These are phyloP conservation scores for Dothidotthia symphoricarpi DNA, from an alignment of 2,329 filamentous ascomycete species.

Conservation along the genomic window DNA sequence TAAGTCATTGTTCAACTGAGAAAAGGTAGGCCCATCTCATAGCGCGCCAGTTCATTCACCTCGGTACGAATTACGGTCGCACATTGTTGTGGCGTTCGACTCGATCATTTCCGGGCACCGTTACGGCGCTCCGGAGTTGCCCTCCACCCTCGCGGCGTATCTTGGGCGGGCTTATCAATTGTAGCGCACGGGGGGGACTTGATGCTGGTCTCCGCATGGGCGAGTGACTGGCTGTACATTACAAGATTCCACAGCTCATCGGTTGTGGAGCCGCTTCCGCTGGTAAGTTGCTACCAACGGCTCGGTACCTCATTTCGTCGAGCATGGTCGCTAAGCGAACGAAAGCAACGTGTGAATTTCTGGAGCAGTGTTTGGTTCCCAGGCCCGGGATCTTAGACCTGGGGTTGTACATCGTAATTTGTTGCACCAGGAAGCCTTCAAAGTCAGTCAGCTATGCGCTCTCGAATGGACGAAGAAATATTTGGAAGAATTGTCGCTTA, in stretches of 20 bases:
- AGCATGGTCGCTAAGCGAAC: too few species aligned
- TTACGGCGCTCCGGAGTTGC: background rate
- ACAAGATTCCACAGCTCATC: slow-evolving; percentile 12
- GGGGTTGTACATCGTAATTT: too few species aligned
- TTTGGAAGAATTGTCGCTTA: too few species aligned
- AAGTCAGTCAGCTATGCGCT: too few species aligned
- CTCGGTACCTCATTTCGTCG: slow-evolving; percentile 13
- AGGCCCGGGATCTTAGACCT: slow-evolving; percentile 10
- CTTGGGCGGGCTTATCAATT: too few species aligned
- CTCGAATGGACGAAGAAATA: too few species aligned
- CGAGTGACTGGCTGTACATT: slow-evolving; percentile 17
- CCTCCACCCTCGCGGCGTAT: too few species aligned
- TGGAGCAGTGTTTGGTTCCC: slow-evolving; percentile 14
- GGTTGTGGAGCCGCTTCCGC: background rate
- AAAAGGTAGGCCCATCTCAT: too few species aligned
- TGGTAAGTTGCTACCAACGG: slow-evolving; percentile 1
- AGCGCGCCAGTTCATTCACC: too few species aligned
- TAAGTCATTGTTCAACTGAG: too few species aligned
- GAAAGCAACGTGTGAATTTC: slow-evolving; percentile 4
- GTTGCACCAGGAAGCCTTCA: too few species aligned
- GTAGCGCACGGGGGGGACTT: slow-evolving; percentile 36
- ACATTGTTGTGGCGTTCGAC: too few species aligned
- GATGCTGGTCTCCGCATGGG: slow-evolving; percentile 22
- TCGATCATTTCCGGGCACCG: background rate
- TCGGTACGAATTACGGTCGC: background rate